Evolutionary conservation across 176 grass and related monocot species (phyloP).

Genomic region (Stipa capillata): DNA sequence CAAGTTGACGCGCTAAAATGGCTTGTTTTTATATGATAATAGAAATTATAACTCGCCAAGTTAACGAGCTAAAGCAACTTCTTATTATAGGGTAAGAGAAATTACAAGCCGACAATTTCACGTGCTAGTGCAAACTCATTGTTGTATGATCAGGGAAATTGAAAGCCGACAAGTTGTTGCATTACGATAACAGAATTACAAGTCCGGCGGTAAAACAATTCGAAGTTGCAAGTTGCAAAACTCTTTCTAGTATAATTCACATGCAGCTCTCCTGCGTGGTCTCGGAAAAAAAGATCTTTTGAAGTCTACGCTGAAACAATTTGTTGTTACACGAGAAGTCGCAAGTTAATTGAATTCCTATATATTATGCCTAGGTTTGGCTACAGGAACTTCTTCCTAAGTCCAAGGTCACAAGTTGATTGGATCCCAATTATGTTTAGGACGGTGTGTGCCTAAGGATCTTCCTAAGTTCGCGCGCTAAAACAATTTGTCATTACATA

Average conservation of each 20-base stretch:
- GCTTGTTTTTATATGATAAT: neutral
- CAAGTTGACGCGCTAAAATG: neutral
- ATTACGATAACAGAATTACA: neutral
- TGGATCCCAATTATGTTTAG: no score
- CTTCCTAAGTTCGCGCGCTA: neutral
- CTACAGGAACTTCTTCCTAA: no score
- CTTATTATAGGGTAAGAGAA: neutral
- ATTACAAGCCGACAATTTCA: neutral
- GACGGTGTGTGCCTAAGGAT: no score
- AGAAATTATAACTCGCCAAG: no score
- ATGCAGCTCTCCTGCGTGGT: no score
- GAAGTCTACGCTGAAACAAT: neutral
- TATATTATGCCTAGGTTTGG: neutral
- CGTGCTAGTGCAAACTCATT: neutral
- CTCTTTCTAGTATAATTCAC: no score
- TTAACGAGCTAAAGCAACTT: neutral
- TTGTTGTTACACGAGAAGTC: neutral
- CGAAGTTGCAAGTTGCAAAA: no score
- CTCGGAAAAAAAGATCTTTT: no score
- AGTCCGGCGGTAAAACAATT: accelerated
- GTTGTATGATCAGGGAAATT: neutral
- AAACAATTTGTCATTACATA: neutral
- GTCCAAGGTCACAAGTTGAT: no score
- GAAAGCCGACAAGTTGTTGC: neutral
- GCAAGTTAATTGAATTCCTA: neutral